Conservation (phyloP, 192 early-diverging fungal genomes). For the Mortierella hygrophila region DNA sequence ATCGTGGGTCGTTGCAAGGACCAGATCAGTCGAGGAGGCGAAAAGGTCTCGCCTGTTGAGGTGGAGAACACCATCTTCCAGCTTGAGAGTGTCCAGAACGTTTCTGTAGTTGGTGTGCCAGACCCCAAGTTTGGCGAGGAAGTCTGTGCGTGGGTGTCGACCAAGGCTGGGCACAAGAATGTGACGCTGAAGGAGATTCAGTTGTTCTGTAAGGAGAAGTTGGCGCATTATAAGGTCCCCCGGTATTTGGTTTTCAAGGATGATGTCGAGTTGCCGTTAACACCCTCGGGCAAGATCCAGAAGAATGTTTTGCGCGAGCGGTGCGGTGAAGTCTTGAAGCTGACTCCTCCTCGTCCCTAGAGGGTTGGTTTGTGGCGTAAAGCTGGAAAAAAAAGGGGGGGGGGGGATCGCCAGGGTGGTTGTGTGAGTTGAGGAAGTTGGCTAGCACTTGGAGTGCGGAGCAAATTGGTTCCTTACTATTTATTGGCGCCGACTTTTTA, state of each 20-base stretch:
- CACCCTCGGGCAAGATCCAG: slow-evolving; percentile 63
- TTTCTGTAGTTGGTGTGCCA: slow-evolving; percentile 63
- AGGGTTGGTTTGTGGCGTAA: neutral
- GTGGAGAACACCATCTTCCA: slow-evolving; percentile 62
- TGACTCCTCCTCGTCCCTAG: neutral
- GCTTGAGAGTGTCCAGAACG: slow-evolving; percentile 55
- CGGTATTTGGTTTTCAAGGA: slow-evolving; percentile 49
- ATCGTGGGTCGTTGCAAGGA: slow-evolving; percentile 68
- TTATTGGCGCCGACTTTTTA: neutral
- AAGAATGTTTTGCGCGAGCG: slow-evolving; percentile 58
- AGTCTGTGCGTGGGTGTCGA: slow-evolving; percentile 63
- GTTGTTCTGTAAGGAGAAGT: slow-evolving; percentile 56
- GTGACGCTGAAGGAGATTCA: slow-evolving; percentile 52
- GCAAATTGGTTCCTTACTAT: neutral
- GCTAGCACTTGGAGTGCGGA: neutral
- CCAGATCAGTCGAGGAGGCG: slow-evolving; percentile 57
- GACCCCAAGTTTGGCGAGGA: slow-evolving; percentile 59
- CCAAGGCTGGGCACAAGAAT: slow-evolving; percentile 23
- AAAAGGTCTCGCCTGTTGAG: slow-evolving; percentile 64
- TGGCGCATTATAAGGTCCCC: slow-evolving; percentile 65
- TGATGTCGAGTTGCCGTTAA: slow-evolving; percentile 53
- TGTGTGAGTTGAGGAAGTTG: neutral
- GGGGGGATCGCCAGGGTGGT: neutral
- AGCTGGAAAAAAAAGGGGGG: neutral
- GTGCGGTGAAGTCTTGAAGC: slow-evolving; percentile 14